phyloP scores from a whole-genome alignment of 148 eudicot genomes.

The Camellia japonica region DNA sequence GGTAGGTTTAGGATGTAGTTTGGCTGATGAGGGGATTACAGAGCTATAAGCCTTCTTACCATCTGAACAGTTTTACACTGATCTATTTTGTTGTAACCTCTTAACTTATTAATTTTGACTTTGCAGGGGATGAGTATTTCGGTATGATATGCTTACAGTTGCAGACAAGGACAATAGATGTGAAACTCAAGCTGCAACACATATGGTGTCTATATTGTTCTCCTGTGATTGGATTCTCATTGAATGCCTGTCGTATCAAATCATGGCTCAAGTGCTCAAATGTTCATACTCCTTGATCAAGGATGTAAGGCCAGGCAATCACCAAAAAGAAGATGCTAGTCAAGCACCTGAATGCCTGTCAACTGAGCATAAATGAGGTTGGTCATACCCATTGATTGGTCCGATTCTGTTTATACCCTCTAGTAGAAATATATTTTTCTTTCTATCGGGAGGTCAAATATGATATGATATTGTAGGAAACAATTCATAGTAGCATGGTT shows the following conservation, averaged over 20 bases:
- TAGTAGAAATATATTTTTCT: conserved; percentile 3
- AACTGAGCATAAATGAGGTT: conserved; percentile 10
- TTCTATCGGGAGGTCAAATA: conserved; percentile 9
- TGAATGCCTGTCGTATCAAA: neutral
- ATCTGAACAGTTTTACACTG: neutral
- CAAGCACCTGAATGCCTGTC: conserved; percentile 1
- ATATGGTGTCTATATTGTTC: neutral
- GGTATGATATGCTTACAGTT: neutral
- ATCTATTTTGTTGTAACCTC: conserved; percentile 9
- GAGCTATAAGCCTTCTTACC: neutral
- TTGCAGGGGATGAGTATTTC: conserved; percentile 12
- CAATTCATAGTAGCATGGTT: neutral
- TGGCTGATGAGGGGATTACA: neutral
- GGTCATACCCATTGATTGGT: conserved; percentile 7
- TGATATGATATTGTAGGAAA: conserved; percentile 5
- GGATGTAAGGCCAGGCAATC: conserved; percentile 5
- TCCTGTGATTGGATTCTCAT: neutral
- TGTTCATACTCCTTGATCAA: neutral
- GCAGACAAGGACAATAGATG: conserved; percentile 3
- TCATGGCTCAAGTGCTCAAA: neutral
- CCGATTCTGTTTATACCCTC: neutral
- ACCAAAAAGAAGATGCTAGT: conserved; percentile 11
- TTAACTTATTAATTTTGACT: neutral
- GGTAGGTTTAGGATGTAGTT: conserved; percentile 6
- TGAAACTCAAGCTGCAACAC: conserved; percentile 3